Conservation (phyloP, 73 alveolate genomes). For the Paramecium pentaurelia region DNA sequence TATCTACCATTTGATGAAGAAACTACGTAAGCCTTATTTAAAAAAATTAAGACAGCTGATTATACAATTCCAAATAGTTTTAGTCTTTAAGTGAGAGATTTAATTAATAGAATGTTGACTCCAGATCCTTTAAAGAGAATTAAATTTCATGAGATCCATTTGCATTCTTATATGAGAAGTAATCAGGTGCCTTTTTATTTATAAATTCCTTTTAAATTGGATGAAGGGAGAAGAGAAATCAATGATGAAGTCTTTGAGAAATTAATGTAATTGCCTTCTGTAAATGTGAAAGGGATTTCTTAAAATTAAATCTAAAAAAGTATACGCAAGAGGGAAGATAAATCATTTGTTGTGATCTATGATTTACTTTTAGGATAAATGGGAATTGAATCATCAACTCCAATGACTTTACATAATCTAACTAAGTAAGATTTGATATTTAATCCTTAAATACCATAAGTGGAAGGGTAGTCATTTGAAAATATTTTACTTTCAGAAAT, state of each 20-base stretch:
- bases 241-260: conserved; percentile 45
- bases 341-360: conserved; percentile 51
- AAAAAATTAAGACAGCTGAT: conserved; percentile 57
- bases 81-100: conserved; percentile 83
- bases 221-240: conserved; percentile 52
- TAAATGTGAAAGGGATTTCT: not conserved
- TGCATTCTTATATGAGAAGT: conserved; percentile 74
- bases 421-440: conserved; percentile 6
- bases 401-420: not conserved
- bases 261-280: not conserved
- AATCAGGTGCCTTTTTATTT: conserved; percentile 58
- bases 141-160: conserved; percentile 69
- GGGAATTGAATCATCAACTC: conserved; percentile 26
- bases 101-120: conserved; percentile 82
- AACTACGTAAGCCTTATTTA: conserved; percentile 63
- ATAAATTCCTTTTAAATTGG: conserved; percentile 45
- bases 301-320: not conserved
- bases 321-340: conserved; percentile 49
- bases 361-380: conserved; percentile 8
- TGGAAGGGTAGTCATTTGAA: not conserved
- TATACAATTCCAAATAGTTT: conserved; percentile 58
- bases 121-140: conserved; percentile 87
- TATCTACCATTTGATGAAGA: conserved; percentile 74
- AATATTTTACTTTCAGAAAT: not conserved
- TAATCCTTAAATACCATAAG: conserved; percentile 14